phyloP scores from a whole-genome alignment of 2,329 filamentous ascomycete species.

The Sporothrix euskadiensis region DNA sequence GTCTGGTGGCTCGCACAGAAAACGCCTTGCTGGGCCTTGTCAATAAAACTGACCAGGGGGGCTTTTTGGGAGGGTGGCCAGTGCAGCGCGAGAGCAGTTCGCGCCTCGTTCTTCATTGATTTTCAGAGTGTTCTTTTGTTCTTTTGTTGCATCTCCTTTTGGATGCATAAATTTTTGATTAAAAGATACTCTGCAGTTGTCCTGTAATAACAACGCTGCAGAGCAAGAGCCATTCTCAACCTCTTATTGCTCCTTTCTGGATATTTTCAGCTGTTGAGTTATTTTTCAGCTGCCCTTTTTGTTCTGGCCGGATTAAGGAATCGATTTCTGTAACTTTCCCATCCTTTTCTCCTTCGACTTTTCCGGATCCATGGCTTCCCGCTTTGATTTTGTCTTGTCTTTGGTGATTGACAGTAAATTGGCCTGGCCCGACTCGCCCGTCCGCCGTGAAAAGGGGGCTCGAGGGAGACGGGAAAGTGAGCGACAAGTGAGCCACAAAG shows the following conservation, averaged over 20 bases:
- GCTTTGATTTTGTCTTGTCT: background rate
- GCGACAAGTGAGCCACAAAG: background rate
- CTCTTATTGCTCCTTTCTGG: background rate
- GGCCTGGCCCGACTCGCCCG: conserved; percentile 12
- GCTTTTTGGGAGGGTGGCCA: background rate
- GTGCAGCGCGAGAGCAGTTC: background rate
- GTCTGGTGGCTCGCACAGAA: background rate
- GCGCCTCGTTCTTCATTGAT: background rate
- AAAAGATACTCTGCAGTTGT: conserved; percentile 1
- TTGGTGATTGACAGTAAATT: background rate
- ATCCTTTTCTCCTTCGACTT: background rate
- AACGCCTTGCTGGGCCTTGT: conserved; percentile 17
- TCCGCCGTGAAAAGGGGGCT: background rate
- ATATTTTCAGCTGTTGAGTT: background rate
- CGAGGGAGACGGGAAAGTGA: background rate
- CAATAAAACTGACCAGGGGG: background rate
- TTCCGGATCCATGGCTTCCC: conserved; percentile 7
- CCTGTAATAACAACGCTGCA: conserved; percentile 6
- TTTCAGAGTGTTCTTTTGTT: background rate
- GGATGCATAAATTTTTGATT: conserved; percentile 16
- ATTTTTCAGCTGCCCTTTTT: background rate
- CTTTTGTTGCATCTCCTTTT: conserved; percentile 18
- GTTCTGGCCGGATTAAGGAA: background rate
- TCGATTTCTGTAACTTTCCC: background rate
- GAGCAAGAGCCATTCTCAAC: background rate